Evolutionary conservation across 2,329 filamentous ascomycete species (phyloP).

Genomic region (Aspergillus flavus): DNA sequence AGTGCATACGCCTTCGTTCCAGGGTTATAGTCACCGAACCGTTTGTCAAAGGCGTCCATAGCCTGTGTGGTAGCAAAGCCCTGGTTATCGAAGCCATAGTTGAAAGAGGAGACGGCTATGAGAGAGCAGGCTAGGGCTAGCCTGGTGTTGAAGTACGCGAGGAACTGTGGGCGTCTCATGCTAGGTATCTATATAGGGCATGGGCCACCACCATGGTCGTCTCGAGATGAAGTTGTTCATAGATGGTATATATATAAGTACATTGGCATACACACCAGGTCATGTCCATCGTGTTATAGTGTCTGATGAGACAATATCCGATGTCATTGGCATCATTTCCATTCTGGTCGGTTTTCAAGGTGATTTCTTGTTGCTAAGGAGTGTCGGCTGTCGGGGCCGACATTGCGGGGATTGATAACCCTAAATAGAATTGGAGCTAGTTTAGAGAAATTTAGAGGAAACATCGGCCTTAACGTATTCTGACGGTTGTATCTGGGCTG

Average conservation of each 20-base stretch:
- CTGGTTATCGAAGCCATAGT: slow-evolving; percentile 47
- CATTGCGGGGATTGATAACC: background rate
- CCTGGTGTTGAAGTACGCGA: slow-evolving; percentile 12
- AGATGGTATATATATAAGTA: background rate
- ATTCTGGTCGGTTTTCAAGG: background rate
- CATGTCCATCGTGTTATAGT: background rate
- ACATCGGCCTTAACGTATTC: no score
- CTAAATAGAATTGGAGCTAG: background rate
- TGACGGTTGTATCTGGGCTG: no score
- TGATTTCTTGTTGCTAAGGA: background rate
- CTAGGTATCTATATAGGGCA: no score
- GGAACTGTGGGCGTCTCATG: background rate
- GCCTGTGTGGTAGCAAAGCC: slow-evolving; percentile 42
- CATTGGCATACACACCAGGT: background rate
- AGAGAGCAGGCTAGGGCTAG: slow-evolving; percentile 20
- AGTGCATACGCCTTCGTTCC: slow-evolving; percentile 28
- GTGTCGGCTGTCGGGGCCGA: background rate
- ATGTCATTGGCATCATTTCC: background rate
- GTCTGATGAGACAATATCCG: background rate
- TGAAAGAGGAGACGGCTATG: slow-evolving; percentile 42
- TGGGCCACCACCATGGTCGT: background rate
- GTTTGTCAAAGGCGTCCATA: slow-evolving; percentile 39
- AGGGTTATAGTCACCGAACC: slow-evolving; percentile 36
- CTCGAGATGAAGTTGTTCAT: background rate
- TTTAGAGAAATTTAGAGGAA: background rate